Evolutionary conservation across 169 alveolate species (phyloP), one percentile per base, ranked within the genome.

Genomic region (Plasmodium knowlesi): DNA sequence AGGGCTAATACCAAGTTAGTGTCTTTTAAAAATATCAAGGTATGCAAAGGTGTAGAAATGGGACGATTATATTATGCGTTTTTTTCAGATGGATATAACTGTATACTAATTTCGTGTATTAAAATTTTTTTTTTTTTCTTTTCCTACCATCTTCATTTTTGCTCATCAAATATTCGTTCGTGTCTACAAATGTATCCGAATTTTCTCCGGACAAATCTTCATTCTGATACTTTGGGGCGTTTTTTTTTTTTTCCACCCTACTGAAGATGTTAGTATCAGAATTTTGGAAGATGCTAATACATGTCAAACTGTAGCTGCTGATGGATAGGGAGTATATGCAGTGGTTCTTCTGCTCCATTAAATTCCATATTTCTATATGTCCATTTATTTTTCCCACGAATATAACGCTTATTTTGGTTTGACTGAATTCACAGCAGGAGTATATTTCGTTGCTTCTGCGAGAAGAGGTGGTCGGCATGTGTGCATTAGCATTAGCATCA

Each of bases 341-440:
- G 46, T 72, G 84, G 16, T 88, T 79, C 79, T 88, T 88, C 14
- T 72, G 94, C 14, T 88, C 94, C 57, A 80, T 19, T 39, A 88
- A 30, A 88, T 88, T 88, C 94, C 94, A 88, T 88, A 88, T 88
- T 88, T 88, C 94, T 78, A 88, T 88, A 46, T 88, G 94, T n/a
- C 94, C 94, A 79, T 88, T 88, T 76, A 46, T 88, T 88, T 88
- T 88, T 39, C 94, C 94, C 46, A 88, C 82, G 53, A 41, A 88
- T 76, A 88, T 88, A 22, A 88, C 89, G 32, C 94, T 79, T 37
- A 88, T 88, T 88, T 79, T 88, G 30, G 85, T 78, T 37, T 88
- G 94, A 19, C 94, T 88, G 50, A 88, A 88, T 88, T 88, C 94
- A 50, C 94, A 88, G 41, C 94, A 88, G 46, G 94, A 76, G 82